Evolutionary conservation across 768 basidiomycete species (phyloP).

Genomic region (Rhizopogon sp.): DNA sequence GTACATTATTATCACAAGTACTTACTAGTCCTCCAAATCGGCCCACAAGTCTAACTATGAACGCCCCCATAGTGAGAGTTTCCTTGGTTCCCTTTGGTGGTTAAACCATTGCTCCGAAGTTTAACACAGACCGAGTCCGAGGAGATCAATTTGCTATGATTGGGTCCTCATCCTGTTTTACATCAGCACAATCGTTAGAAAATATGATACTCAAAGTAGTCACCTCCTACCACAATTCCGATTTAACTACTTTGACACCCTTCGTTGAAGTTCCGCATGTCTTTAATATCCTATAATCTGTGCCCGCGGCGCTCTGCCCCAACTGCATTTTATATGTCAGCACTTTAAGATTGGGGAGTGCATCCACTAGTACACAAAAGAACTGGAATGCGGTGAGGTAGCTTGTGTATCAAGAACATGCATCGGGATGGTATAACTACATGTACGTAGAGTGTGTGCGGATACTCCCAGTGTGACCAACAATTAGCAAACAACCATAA

Average conservation of each 20-base stretch:
- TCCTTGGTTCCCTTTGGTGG: no score
- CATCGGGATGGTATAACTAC: no score
- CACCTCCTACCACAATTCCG: slow-evolving; percentile 32
- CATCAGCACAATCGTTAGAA: neutral
- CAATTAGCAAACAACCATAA: no score
- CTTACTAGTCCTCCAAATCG: no score
- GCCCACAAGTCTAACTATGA: no score
- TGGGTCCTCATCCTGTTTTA: slow-evolving; percentile 33
- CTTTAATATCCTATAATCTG: slow-evolving; percentile 20
- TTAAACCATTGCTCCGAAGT: slow-evolving; percentile 31
- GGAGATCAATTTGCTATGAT: slow-evolving; percentile 28
- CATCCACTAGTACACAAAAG: slow-evolving; percentile 26
- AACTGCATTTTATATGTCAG: slow-evolving; percentile 31
- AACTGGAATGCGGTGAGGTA: slow-evolving; percentile 17
- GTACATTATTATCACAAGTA: no score
- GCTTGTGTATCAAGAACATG: no score
- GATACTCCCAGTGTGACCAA: neutral
- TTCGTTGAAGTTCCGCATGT: slow-evolving; percentile 20
- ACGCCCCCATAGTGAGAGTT: no score
- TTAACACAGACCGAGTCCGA: slow-evolving; percentile 29
- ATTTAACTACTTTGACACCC: slow-evolving; percentile 22
- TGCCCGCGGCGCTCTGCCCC: neutral
- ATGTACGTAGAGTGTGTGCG: neutral
- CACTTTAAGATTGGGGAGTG: slow-evolving; percentile 29
- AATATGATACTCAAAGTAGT: slow-evolving; percentile 12